phyloP scores from a whole-genome alignment of 106 monocot species.

The Acorus gramineus region DNA sequence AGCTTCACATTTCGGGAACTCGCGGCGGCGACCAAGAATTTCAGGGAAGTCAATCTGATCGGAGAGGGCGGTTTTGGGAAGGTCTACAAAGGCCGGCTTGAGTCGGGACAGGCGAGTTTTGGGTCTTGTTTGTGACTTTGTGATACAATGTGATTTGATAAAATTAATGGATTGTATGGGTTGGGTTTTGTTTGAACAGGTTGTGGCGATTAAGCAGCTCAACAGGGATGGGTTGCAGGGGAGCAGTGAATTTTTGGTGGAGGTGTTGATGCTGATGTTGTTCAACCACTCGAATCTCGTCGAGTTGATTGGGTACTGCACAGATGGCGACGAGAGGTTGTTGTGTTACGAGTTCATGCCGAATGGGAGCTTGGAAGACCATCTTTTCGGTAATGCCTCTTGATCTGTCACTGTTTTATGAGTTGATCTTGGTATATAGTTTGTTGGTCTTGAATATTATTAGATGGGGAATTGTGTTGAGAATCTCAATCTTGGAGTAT shows the following conservation, averaged over 20 bases:
- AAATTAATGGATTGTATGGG: too few relatives aligned
- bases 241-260: conserved; percentile 68
- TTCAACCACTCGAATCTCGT: conserved; percentile 60
- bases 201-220: conserved; percentile 75
- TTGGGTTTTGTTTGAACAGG: conserved; percentile 24
- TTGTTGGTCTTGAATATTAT: too few relatives aligned
- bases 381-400: conserved; percentile 47
- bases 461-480: too few relatives aligned
- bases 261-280: conserved; percentile 68
- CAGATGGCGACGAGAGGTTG: conserved; percentile 70
- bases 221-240: conserved; percentile 67
- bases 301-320: conserved; percentile 64
- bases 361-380: conserved; percentile 74
- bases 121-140: neutral
- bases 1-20: conserved; percentile 5
- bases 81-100: conserved; percentile 5
- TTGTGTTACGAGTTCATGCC: conserved; percentile 88
- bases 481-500: too few relatives aligned
- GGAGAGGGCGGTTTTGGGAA: conserved; percentile 7
- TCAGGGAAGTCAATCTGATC: conserved; percentile 6
- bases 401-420: neutral
- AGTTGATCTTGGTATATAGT: too few relatives aligned
- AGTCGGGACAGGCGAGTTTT: conserved; percentile 6
- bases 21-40: conserved; percentile 4
- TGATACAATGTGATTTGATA: neutral